Base-by-base conservation (phyloP, 163 green algal species). In the Scenedesmus sp. region DNA sequence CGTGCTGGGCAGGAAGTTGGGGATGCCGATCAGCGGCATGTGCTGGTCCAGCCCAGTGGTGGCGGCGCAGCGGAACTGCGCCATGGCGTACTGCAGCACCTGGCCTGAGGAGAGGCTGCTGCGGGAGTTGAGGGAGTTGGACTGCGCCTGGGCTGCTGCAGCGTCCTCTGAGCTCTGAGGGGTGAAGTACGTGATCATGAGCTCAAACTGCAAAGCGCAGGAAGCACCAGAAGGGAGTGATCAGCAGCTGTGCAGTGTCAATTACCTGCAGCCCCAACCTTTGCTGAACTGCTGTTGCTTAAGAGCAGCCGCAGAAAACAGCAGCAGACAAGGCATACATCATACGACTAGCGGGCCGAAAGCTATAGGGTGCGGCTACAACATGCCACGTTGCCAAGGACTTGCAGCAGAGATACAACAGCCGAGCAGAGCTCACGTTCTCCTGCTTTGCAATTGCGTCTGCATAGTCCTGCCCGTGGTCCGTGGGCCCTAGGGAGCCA, bases 1-100 rank as follows among this genome's bases (percentile, higher is more conserved):
- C 9, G 34, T n/a, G 89, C 62, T 66, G 55, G 64, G 88, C n/a
- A 94, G 90, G 55, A 90, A 92, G 76, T 83, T 93, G 59, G 94
- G 94, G 16, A 96, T 94, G 64, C 92, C 93, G 59, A 96, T 94
- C 73, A 93, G 90, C 26, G 90, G 93, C 92, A 95, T 95, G 82
- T 93, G 91, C 12, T 55, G 54, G 66, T 94, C 94, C 20, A 94
- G 84, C 0, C 70, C 94, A 13, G 92, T 91, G 74, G 56, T 94
- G 90, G 91, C 88, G 9, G 94, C 93, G 83, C 88, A 93, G 1
- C 94, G 92, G 82, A 96, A 95, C 81, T 93, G 67, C 5, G 81
- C 60, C 55, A 94, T 57, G 8, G 67, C 88, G 23, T 92, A 86
- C 77, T 62, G 59, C 46, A 56, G 70, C 77, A 73, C 59, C 73